Evolutionary conservation across 306 rosid genomes (phyloP).

Genomic region (Dicorynia guianensis): DNA sequence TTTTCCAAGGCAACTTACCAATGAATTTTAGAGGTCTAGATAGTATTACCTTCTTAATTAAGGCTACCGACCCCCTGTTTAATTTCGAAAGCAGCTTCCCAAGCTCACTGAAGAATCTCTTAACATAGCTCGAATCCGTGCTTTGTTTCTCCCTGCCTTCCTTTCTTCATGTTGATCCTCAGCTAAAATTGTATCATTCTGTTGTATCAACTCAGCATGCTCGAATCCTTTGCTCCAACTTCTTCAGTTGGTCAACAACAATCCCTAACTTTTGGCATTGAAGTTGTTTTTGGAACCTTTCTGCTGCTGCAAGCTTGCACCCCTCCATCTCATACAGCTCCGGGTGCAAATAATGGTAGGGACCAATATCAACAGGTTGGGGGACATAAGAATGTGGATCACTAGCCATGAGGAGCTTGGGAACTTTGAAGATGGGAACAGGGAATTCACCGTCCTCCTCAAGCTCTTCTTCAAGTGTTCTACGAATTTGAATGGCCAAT

Average conservation of each 20-base stretch:
- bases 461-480: conserved; percentile 63
- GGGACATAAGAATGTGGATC: conserved; percentile 74
- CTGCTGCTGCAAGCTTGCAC: conserved; percentile 73
- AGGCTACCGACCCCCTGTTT: conserved; percentile 40
- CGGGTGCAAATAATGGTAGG: conserved; percentile 75
- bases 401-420: conserved; percentile 54
- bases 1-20: conserved; percentile 64
- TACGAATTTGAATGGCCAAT: conserved; percentile 73
- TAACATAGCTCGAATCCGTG: conserved; percentile 18
- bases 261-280: conserved; percentile 48
- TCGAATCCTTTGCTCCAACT: conserved; percentile 58
- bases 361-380: conserved; percentile 79
- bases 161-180: conserved; percentile 36
- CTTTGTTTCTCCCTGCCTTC: conserved; percentile 37
- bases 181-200: conserved; percentile 34
- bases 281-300: conserved; percentile 57
- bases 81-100: conserved; percentile 54
- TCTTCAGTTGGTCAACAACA: conserved; percentile 58
- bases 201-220: conserved; percentile 50
- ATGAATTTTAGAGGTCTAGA: conserved; percentile 45
- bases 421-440: conserved; percentile 72
- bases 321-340: conserved; percentile 85
- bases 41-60: not conserved
- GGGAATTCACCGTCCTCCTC: conserved; percentile 59
- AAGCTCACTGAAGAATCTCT: conserved; percentile 21